phyloP scores from a whole-genome alignment of 192 early-diverging fungal species.

The Chytriomyces sp. region DNA sequence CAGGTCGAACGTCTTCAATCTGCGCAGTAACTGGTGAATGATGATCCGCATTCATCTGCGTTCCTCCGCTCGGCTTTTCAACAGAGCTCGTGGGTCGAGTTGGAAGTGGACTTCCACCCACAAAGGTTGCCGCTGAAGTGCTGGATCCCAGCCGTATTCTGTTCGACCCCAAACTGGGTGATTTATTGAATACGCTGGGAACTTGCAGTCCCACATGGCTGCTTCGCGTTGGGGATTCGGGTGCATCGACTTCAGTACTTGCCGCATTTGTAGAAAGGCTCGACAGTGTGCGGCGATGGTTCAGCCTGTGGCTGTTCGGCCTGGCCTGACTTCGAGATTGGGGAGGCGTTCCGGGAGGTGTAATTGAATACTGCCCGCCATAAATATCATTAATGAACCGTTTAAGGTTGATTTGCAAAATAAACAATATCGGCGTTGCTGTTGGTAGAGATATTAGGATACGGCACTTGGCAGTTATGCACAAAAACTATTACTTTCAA shows the following conservation, averaged over 20 bases:
- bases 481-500: conserved; percentile 9
- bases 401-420: conserved; percentile 54
- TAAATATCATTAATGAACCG: conserved; percentile 56
- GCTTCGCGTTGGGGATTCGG: conserved; percentile 8
- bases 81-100: background rate
- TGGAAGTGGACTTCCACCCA: background rate
- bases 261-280: too few relatives aligned
- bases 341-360: conserved; percentile 30
- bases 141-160: background rate
- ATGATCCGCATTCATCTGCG: too few relatives aligned
- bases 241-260: background rate
- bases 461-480: background rate
- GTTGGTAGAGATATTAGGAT: background rate
- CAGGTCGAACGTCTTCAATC: background rate
- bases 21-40: background rate
- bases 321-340: conserved; percentile 8
- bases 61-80: background rate
- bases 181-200: background rate
- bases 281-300: background rate
- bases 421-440: conserved; percentile 20
- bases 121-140: background rate
- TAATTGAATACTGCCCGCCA: conserved; percentile 42
- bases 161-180: background rate
- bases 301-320: background rate
- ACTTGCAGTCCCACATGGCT: background rate